Evolutionary conservation across 106 monocot genomes (phyloP).

Genomic region (Acanthochlamys bracteata): DNA sequence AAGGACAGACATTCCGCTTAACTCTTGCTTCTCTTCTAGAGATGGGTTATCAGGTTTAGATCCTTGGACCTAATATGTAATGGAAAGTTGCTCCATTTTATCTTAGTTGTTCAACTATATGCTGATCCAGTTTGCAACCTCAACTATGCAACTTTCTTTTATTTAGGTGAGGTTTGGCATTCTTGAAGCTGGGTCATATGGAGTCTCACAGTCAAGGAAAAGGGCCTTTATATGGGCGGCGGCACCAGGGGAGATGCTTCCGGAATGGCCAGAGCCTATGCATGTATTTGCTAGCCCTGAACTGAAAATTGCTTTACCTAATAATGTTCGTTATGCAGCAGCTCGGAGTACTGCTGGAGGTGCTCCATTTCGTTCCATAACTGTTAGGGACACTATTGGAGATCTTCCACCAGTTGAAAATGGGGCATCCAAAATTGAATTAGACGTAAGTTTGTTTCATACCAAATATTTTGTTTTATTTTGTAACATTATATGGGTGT

Average conservation of each 20-base stretch:
- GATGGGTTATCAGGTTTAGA: slow-evolving; percentile 95
- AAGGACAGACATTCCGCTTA: slow-evolving; percentile 91
- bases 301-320: slow-evolving; percentile 63
- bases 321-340: slow-evolving; percentile 51
- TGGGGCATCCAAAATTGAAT: slow-evolving; percentile 58
- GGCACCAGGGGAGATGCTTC: slow-evolving; percentile 76
- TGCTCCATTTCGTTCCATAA: slow-evolving; percentile 85
- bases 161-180: slow-evolving; percentile 93
- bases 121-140: too few species aligned
- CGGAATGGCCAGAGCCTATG: slow-evolving; percentile 99
- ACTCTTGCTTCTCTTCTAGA: slow-evolving; percentile 92
- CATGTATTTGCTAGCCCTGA: slow-evolving; percentile 92
- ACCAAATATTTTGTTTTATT: background rate
- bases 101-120: background rate
- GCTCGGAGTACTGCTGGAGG: slow-evolving; percentile 77
- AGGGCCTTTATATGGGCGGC: slow-evolving; percentile 99
- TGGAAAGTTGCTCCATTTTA: background rate
- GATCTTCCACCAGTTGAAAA: slow-evolving; percentile 77
- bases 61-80: background rate
- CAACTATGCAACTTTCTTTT: too few species aligned
- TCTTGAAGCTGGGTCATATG: slow-evolving; percentile 91
- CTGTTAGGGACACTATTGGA: slow-evolving; percentile 77
- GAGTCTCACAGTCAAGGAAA: slow-evolving; percentile 96
- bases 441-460: slow-evolving; percentile 27
- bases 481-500: background rate